A percentile compares a stretch with the other conserved stretches of the same genome.
These are phyloP conservation scores for Boletus insuetus DNA, from an alignment of 768 basidiomycete genomes.

Conservation along the genomic window DNA sequence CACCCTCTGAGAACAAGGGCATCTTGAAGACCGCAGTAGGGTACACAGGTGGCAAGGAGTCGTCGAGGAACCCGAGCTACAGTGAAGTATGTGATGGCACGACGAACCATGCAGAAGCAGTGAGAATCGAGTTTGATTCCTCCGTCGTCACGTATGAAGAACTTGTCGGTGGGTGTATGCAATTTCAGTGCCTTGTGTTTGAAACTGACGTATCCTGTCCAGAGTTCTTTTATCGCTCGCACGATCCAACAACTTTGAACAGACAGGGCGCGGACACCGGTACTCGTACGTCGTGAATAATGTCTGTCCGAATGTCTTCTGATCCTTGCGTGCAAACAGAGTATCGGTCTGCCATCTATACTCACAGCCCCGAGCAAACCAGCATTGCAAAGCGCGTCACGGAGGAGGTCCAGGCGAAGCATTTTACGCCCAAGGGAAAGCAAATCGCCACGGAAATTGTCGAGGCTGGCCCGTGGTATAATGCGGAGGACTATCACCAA, in stretches of 20 bases:
- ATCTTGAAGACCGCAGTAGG: conserved; percentile 75
- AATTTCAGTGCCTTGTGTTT: background rate
- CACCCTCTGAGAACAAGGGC: conserved; percentile 66
- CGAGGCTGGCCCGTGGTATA: conserved; percentile 72
- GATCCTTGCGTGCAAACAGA: conserved; percentile 41
- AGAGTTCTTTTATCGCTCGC: conserved; percentile 95
- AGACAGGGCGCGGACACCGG: conserved; percentile 76
- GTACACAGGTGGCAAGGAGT: conserved; percentile 69
- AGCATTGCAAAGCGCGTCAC: conserved; percentile 73
- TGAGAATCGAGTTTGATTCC: conserved; percentile 86
- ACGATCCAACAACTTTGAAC: conserved; percentile 86
- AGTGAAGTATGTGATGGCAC: conserved; percentile 71
- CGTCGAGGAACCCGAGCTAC: conserved; percentile 61
- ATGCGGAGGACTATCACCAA: conserved; percentile 84
- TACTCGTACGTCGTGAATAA: conserved; percentile 53
- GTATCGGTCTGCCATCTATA: conserved; percentile 93
- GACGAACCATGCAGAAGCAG: conserved; percentile 88
- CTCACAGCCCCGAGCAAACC: conserved; percentile 67
- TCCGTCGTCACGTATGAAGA: conserved; percentile 73
- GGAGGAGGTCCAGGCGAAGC: conserved; percentile 76
- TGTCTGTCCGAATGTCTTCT: background rate
- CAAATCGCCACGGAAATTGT: conserved; percentile 79
- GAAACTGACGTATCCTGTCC: conserved; percentile 22
- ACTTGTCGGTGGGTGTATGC: conserved; percentile 68
- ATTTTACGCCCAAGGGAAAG: conserved; percentile 69